Evolutionary conservation across 2,329 filamentous ascomycete species (phyloP), one percentile per base, ranked within the genome.

Genomic region (Cordyceps javanica): DNA sequence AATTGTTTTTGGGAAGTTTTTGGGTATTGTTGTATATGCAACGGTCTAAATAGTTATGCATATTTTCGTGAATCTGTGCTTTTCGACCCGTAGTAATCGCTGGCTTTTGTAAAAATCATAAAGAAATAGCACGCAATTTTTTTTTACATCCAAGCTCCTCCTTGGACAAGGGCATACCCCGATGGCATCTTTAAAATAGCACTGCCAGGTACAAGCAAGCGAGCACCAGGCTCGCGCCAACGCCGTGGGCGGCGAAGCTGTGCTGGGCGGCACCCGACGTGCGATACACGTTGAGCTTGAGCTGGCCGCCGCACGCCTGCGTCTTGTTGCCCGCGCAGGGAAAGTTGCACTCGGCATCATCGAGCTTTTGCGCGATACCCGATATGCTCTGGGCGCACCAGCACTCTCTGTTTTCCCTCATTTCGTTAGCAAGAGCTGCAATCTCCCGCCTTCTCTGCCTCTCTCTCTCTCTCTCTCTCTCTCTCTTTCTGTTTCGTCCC

Each of bases 311-410:
- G 60, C 83, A 87, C 2, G 77, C 70, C 50, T 79, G 73, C 1
- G 69, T 72, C 16, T 69, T 68, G 65, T 82, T 77, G 2, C 82
- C 83, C 46, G 79, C 75, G 62, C 83, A 86, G 0, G 79, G 68
- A 32, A 77, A 73, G 58, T 77, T 68, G 68, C 83, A 86, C 2
- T 70, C 69, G 19, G 62, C 62, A 23, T 83, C 81, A 30, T 73
- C 63, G 10, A 83, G 67, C 60, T 75, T 74, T 10, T 64, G 66
- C 16, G 79, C 75, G 25, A 82, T 72, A 9, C 69, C 67, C 9
- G 75, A 75, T n/a, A 86, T 64, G 48, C 71, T 70, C 19, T 76
- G 71, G 23, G 78, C 74, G 67, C 83, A 86, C 76, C 81, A 86
- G 74, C 82, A 86, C 70, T 85, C 82, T 56, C 80, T 81, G 16